Base-by-base conservation (phyloP, 2,329 filamentous ascomycete species). In the Colletotrichum sp. region DNA sequence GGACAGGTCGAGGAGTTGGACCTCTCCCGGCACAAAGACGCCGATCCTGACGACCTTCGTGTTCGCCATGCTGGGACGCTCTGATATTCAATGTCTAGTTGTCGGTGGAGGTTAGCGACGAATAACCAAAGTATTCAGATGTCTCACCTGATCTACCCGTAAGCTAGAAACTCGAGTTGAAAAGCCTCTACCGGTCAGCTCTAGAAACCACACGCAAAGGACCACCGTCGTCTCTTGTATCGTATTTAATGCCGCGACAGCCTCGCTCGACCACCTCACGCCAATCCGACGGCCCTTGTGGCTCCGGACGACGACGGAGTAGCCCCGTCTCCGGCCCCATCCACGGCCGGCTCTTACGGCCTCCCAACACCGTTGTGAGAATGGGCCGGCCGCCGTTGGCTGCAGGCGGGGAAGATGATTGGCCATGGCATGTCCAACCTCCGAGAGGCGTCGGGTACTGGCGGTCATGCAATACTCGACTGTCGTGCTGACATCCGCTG, bases 1-100 rank as follows among this genome's bases (percentile, higher is more conserved):
- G 12, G 89, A 89, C 6, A 85, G 79, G 80, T 91, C 90, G 21
- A 91, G 86, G 10, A 89, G 81, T 77, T 91, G 89, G 13, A 85
- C 84, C 2, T 84, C 83, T 4, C 78, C 76, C 3, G 89, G 88
- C 65, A 90, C 82, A 80, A 89, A 90, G 71, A 91, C 88, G 26
- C 89, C 90, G 65, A 91, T 85, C 57, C 81, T 85, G 74, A 90
- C 78, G 4, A 75, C 79, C n/a, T 80, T 78, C 55, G 72, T 57
- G 60, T 77, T 70, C 39, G 77, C 30, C 78, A 79, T 79, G 60
- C 30, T 26, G 16, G 0, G 57, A 2, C 55, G 13, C 55, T 26
- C 24, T 28, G 21, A 28, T 28, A 28, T 28, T 28, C 1, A 4
- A 12, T 28, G 57, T 26, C 7, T 21, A 18, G 16, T 9, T 59